A percentile compares a stretch with the other conserved stretches of the same genome.
Evolutionary conservation across 2,329 filamentous ascomycete genomes (phyloP).

Genomic region (Neophaeococcomyces aloes): DNA sequence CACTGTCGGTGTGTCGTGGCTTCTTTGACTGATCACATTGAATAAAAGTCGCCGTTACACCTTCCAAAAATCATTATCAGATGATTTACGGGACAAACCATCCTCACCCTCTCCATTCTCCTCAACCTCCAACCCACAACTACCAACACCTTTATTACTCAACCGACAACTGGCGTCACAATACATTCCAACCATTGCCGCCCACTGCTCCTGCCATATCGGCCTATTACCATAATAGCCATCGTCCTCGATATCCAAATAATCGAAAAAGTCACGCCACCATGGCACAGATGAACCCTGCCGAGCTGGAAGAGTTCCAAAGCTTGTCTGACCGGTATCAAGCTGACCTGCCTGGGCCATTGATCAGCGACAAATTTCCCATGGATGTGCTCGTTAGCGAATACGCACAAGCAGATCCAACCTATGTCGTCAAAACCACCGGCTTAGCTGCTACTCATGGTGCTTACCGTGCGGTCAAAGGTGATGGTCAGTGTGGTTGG

Average conservation of each 20-base stretch:
- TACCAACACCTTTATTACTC: not conserved
- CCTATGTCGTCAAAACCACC: constrained; percentile 76
- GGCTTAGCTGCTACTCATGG: constrained; percentile 79
- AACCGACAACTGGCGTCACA: not conserved
- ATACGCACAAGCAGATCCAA: constrained; percentile 77
- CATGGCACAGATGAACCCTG: constrained; percentile 34
- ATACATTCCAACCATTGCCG: no score
- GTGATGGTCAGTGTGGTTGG: constrained; percentile 96
- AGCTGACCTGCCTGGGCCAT: constrained; percentile 54
- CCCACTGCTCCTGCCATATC: not conserved
- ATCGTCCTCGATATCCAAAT: not conserved
- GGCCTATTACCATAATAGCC: not conserved
- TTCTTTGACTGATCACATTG: no score
- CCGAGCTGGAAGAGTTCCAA: constrained; percentile 52
- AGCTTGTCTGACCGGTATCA: constrained; percentile 52
- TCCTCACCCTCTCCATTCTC: not conserved
- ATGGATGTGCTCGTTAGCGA: constrained; percentile 70
- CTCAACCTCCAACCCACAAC: no score
- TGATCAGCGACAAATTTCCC: constrained; percentile 63
- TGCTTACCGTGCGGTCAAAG: constrained; percentile 75
- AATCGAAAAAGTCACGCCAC: constrained; percentile 12
- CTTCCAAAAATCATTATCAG: not conserved
- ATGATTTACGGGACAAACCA: not conserved
- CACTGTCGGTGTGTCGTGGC: no score
- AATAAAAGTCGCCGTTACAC: not conserved